Evolutionary conservation across 345 rosid species (phyloP).

Genomic region (Theobroma cacao): DNA sequence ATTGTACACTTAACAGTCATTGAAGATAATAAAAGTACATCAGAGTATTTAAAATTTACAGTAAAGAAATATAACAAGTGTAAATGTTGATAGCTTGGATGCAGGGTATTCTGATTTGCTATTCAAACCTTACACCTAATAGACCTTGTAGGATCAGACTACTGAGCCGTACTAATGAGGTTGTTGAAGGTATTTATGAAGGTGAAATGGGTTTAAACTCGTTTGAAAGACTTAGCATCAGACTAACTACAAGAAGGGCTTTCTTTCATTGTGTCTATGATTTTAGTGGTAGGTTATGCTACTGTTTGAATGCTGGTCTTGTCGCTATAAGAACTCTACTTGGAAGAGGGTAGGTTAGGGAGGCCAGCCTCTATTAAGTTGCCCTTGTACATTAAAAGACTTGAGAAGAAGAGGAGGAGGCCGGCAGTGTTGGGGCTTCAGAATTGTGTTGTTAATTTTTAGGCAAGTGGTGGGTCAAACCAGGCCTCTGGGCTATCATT

Average conservation of each 20-base stretch:
- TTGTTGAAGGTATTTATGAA: slow-evolving; percentile 6
- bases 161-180: slow-evolving; percentile 12
- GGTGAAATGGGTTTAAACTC: background rate
- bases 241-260: background rate
- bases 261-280: background rate
- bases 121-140: background rate
- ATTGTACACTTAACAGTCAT: background rate
- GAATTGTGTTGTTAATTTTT: background rate
- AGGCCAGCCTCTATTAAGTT: background rate
- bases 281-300: background rate
- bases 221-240: background rate
- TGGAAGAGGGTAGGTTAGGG: background rate
- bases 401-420: background rate
- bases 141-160: background rate
- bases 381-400: background rate
- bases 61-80: background rate
- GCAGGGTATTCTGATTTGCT: slow-evolving; percentile 11
- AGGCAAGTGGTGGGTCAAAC: background rate
- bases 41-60: background rate
- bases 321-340: background rate
- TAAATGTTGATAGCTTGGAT: background rate
- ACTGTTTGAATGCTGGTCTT: background rate
- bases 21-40: background rate
- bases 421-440: background rate
- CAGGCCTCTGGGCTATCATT: background rate